phyloP scores from a whole-genome alignment of 73 alveolate genomes.

The Paramecium primaurelia region DNA sequence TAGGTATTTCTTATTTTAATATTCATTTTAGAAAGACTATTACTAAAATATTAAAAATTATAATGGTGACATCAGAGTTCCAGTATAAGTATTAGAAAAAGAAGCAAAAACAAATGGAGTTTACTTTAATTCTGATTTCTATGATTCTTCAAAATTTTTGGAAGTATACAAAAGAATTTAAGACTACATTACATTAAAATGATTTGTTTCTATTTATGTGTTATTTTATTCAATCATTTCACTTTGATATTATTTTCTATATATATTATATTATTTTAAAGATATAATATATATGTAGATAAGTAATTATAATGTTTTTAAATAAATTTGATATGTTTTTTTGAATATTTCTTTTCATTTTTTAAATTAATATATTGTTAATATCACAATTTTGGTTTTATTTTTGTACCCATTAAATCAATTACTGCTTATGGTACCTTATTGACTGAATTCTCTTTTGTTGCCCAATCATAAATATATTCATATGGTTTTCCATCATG shows the following conservation, averaged over 20 bases:
- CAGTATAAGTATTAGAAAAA: neutral
- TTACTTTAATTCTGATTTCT: neutral
- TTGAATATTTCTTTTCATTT: no score
- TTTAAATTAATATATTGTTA: no score
- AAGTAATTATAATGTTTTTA: no score
- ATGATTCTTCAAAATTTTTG: neutral
- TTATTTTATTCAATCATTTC: neutral
- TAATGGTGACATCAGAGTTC: neutral
- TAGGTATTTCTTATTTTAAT: conserved; percentile 72
- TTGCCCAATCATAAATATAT: conserved; percentile 34
- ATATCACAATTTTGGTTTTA: conserved; percentile 19
- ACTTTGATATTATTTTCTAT: neutral
- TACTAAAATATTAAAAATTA: neutral
- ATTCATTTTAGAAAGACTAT: conserved; percentile 8
- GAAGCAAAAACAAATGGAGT: neutral
- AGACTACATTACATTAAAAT: neutral
- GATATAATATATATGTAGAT: no score
- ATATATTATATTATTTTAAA: no score
- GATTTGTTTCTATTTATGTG: neutral
- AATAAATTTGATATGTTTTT: no score
- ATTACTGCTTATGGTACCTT: neutral
- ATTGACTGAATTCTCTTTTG: conserved; percentile 8
- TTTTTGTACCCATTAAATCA: neutral
- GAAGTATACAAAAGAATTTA: neutral
- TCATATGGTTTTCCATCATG: conserved; percentile 48